Conservation (phyloP, 2,329 filamentous ascomycete genomes). For the Zalaria sp. region DNA sequence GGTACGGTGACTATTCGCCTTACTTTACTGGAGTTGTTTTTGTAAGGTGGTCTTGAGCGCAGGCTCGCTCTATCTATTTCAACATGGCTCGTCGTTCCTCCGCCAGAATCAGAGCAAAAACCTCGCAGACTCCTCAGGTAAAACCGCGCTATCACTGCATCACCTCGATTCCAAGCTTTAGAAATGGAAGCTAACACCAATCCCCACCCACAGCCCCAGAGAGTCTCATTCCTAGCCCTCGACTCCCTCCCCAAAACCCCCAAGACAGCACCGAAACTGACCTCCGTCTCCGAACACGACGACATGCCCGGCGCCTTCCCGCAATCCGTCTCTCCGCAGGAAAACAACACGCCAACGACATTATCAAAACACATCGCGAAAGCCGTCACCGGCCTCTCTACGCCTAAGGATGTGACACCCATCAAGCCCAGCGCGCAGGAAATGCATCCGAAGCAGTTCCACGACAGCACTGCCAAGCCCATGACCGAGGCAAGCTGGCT, state of each 20-base stretch:
- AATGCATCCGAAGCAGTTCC: conserved; percentile 82
- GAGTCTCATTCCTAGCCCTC: conserved; percentile 20
- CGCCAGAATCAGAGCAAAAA: conserved; percentile 16
- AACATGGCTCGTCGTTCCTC: conserved; percentile 19
- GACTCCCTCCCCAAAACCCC: conserved; percentile 16
- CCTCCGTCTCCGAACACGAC: conserved; percentile 32
- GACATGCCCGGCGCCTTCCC: conserved; percentile 24
- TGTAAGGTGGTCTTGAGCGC: too few relatives aligned
- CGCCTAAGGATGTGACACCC: conserved; percentile 51
- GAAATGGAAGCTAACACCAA: background rate
- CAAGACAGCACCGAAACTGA: conserved; percentile 23
- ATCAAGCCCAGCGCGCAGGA: conserved; percentile 61
- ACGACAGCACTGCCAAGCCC: conserved; percentile 58
- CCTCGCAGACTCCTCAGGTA: conserved; percentile 13
- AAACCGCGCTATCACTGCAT: background rate
- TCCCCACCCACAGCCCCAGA: conserved; percentile 4
- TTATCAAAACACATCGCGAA: conserved; percentile 4
- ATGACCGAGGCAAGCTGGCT: conserved; percentile 69
- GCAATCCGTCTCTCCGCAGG: conserved; percentile 9
- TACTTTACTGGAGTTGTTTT: too few relatives aligned
- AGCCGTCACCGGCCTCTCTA: conserved; percentile 20
- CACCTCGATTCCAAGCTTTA: background rate
- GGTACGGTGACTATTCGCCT: too few relatives aligned
- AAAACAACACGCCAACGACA: conserved; percentile 10
- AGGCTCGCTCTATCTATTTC: background rate